Conservation (phyloP, 2,329 filamentous ascomycete species). For the Leptosphaerulina australis region DNA sequence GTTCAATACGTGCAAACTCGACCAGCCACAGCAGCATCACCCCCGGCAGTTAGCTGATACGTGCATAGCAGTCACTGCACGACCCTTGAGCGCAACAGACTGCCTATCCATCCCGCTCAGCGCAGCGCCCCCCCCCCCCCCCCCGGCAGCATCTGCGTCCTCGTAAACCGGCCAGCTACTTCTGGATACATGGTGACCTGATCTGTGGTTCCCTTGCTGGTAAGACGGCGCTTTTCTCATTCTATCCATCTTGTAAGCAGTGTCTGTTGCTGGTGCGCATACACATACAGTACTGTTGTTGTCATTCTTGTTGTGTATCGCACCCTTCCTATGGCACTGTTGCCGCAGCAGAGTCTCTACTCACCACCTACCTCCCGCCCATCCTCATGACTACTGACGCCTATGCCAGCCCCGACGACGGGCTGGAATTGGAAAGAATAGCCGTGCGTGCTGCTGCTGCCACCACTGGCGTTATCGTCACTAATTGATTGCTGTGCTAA, state of each 20-base stretch:
- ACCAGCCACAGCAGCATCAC: conserved; percentile 2
- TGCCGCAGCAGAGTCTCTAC: conserved; percentile 10
- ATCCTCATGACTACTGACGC: conserved; percentile 33
- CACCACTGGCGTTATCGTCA: conserved; percentile 2
- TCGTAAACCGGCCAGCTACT: background rate
- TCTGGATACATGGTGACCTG: conserved; percentile 17
- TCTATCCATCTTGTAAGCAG: background rate
- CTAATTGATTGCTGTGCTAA: conserved; percentile 32
- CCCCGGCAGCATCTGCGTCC: no score
- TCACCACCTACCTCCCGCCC: conserved; percentile 1
- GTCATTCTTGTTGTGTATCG: background rate
- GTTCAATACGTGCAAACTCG: background rate
- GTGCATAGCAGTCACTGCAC: conserved; percentile 11
- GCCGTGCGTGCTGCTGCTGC: conserved; percentile 43
- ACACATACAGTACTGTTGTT: background rate
- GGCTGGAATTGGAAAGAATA: conserved; percentile 46
- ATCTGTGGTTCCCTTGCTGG: conserved; percentile 15
- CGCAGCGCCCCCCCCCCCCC: background rate
- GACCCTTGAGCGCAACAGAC: conserved; percentile 4
- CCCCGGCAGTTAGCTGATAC: conserved; percentile 11
- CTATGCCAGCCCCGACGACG: conserved; percentile 41
- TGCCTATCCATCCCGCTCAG: background rate
- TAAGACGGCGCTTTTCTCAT: conserved; percentile 17
- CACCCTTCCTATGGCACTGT: conserved; percentile 2
- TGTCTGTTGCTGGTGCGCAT: background rate